These are phyloP conservation scores for Geotrichum bryndzae DNA, from an alignment of 1,139 yeast genomes.

Conservation along the genomic window DNA sequence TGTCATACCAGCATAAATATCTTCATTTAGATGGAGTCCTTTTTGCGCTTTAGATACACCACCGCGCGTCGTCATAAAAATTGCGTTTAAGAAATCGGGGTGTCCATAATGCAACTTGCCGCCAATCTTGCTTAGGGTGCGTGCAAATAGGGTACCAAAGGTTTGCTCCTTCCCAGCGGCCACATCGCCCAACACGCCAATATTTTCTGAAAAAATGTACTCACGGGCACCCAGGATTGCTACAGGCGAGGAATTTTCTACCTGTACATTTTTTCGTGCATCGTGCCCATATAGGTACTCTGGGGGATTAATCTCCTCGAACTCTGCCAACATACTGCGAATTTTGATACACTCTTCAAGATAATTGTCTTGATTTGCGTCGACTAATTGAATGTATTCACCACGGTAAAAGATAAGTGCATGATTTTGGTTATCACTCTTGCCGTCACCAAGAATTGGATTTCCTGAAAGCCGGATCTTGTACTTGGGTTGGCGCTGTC, in stretches of 20 bases:
- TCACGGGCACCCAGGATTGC: slow-evolving; percentile 89
- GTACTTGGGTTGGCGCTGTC: slow-evolving; percentile 45
- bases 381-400: slow-evolving; percentile 80
- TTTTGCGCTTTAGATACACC: slow-evolving; percentile 87
- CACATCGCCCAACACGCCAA: slow-evolving; percentile 82
- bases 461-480: slow-evolving; percentile 67
- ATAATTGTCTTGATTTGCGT: slow-evolving; percentile 85
- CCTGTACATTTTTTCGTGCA: slow-evolving; percentile 32
- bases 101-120: slow-evolving; percentile 90
- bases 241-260: slow-evolving; percentile 45
- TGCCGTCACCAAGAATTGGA: slow-evolving; percentile 87
- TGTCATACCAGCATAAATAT: slow-evolving; percentile 86
- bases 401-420: slow-evolving; percentile 76
- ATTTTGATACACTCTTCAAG: slow-evolving; percentile 80
- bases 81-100: slow-evolving; percentile 79
- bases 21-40: slow-evolving; percentile 82
- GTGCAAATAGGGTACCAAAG: slow-evolving; percentile 81
- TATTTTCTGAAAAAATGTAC: slow-evolving; percentile 77
- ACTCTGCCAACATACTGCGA: slow-evolving; percentile 69
- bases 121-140: slow-evolving; percentile 80
- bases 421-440: slow-evolving; percentile 80
- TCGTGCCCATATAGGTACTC: slow-evolving; percentile 25
- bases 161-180: slow-evolving; percentile 95
- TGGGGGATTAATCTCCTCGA: slow-evolving; percentile 51
- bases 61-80: slow-evolving; percentile 86